Evolutionary conservation across 768 basidiomycete genomes (phyloP).

Genomic region (Tephrocybe rancida): DNA sequence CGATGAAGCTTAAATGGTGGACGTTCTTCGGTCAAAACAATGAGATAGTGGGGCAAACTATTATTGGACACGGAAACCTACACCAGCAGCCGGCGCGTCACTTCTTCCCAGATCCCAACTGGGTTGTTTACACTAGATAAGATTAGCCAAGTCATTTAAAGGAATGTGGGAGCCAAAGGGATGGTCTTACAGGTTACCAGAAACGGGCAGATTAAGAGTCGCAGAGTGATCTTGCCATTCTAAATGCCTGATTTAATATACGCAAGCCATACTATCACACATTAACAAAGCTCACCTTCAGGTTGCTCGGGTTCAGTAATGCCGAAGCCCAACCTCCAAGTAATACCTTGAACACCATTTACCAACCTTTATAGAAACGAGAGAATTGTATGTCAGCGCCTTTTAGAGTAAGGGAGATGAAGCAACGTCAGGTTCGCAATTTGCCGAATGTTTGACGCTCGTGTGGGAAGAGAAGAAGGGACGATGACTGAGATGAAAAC

Average conservation of each 20-base stretch:
- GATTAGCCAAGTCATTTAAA: slow-evolving; percentile 7
- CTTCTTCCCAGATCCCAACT: slow-evolving; percentile 52
- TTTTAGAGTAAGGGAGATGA: slow-evolving; percentile 2
- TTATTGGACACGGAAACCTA: slow-evolving; percentile 14
- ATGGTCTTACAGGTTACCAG: slow-evolving; percentile 45
- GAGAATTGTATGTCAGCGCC: slow-evolving; percentile 5
- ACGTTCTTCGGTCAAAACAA: not conserved
- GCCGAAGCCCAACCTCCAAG: slow-evolving; percentile 66
- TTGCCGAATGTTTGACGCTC: slow-evolving; percentile 11
- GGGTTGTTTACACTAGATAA: slow-evolving; percentile 58
- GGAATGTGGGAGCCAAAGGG: not conserved
- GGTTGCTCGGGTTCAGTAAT: slow-evolving; percentile 51
- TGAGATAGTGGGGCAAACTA: slow-evolving; percentile 1
- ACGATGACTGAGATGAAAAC: slow-evolving; percentile 1
- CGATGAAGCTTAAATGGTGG: slow-evolving; percentile 7
- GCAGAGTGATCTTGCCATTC: slow-evolving; percentile 65
- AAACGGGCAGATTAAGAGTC: slow-evolving; percentile 52
- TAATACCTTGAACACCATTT: slow-evolving; percentile 62
- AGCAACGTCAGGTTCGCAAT: slow-evolving; percentile 18
- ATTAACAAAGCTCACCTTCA: slow-evolving; percentile 43
- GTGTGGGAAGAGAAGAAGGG: slow-evolving; percentile 17
- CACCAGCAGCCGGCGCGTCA: slow-evolving; percentile 31
- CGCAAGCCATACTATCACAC: not conserved
- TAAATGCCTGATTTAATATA: slow-evolving; percentile 20
- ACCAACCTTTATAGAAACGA: slow-evolving; percentile 37